Evolutionary conservation across 257 asterid genomes (phyloP), one percentile per base, ranked within the genome.

Genomic region (Salvia miltiorrhiza): DNA sequence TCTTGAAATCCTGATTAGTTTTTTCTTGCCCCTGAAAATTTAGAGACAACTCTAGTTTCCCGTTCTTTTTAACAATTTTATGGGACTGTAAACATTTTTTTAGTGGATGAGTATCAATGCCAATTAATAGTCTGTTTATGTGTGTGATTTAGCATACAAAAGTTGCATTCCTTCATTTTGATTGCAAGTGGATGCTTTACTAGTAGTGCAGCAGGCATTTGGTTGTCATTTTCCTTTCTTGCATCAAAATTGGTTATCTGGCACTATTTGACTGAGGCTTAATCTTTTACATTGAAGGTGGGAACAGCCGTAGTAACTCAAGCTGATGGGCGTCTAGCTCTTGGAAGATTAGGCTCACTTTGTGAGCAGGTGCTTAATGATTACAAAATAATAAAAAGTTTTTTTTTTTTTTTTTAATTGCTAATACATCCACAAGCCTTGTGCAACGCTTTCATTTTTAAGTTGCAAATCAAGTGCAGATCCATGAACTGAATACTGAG

Each of bases 341-440:
- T 94, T 53, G 99, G 99, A 75, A 87, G 99, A 82, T 69, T 91
- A 77, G 99, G 99, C 65, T 80, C 96, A 61, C 89, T 94, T 13
- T 94, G 99, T 79, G 99, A 94, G 84, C 99, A 94, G 97, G 99
- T 89, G 33, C 72, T 37, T 50, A 19, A 61, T 41, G 74, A 73
- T 50, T 63, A 45, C 68, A 41, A 19, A 30, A 8, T 59, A 14
- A 35, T 66, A 61, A 9, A 23, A 33, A 35, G 6, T 2, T 61
- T 28, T 72, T 21, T 44, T 50, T 17, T 9, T 2, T 61, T 28
- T 72, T 21, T 44, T 50, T 17, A 14, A 47, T 63, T 67, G 53
- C 32, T 62, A 62, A 65, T 44, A 21, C 20, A 40, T 72, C 62
- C 53, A 59, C 60, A 9, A 17, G 39, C 30, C 37, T 37, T 33